Conservation (phyloP, 345 rosid genomes). For the Streptanthus diversifolius region DNA sequence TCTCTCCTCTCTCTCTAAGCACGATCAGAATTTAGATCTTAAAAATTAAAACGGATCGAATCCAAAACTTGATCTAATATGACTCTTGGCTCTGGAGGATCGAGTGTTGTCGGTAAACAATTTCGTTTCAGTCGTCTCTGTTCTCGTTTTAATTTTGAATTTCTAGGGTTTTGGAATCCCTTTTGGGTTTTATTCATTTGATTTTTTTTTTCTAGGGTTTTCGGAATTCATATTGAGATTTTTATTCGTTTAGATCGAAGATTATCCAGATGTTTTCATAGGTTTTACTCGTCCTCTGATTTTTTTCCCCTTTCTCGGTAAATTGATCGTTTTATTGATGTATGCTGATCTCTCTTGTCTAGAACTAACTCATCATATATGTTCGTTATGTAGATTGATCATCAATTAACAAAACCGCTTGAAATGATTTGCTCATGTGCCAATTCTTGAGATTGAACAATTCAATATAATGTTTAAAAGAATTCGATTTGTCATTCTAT, state of each 20-base stretch:
- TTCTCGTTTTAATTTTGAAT: background rate
- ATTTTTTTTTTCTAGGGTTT: constrained; percentile 12
- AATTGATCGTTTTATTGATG: background rate
- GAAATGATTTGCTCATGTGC: no score
- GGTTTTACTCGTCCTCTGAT: background rate
- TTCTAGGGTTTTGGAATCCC: constrained; percentile 26
- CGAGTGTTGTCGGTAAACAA: constrained; percentile 71
- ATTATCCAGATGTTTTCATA: background rate
- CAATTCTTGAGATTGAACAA: no score
- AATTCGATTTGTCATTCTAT: background rate
- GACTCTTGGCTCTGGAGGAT: constrained; percentile 92
- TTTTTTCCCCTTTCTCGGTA: background rate
- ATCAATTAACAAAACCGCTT: no score
- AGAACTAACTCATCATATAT: background rate
- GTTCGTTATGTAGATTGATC: background rate
- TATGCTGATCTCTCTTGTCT: no score
- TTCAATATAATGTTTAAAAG: no score
- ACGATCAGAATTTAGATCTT: constrained; percentile 60
- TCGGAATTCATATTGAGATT: background rate
- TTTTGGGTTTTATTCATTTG: constrained; percentile 6
- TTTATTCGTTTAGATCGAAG: background rate
- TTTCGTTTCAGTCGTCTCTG: constrained; percentile 1
- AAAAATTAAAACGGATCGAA: constrained; percentile 4
- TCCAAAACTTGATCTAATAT: constrained; percentile 36
- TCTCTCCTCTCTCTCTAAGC: background rate